Evolutionary conservation across 176 grass and related monocot species (phyloP), one percentile per base, ranked within the genome.

Genomic region (Ensete glaucum): DNA sequence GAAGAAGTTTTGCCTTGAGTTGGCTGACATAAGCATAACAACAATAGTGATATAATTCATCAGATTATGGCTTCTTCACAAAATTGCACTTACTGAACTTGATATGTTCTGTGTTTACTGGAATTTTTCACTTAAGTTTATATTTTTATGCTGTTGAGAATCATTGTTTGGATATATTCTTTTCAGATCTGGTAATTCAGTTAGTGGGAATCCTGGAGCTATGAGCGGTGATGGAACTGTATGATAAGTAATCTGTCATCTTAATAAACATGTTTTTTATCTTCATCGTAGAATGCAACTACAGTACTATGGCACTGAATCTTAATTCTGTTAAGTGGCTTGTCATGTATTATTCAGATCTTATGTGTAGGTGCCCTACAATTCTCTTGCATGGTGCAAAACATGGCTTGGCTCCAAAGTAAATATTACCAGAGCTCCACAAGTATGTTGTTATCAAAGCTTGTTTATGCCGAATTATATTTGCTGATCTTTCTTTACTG

Each of bases 371-470:
- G 95, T 98, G 62, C 75, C 95, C 54, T 98, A 98, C 63, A 93
- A 91, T 79, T 98, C 94, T 17, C 94, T 98, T 26, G 92, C 95
- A 73, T 98, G 88, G 95, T 98, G 95, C 90, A 93, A 98, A 60
- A 85, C 89, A 13, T 98, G 95, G 95, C 88, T 98, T 69, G 95
- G 90, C 8, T 86, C 95, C 77, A 93, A 98, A 85, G 90, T 93
- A 54, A 93, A 98, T 77, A 89, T 98, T 85, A 91, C 95, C 20
- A 98, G 95, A 83, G 76, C 90, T 79, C 90, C 88, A 55, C 90
- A 98, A 85, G 94, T 97, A 90, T 59, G 19, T 14, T 66, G 11
- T 53, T 14, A 52, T 52, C 15, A 72, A 75, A 58, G 22, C 21
- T 75, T 24, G 34, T 34, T 59, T 7, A 4, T 8, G 11, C 10